These are phyloP conservation scores for Mercurialis annua DNA, from an alignment of 345 rosid species.

Conservation along the genomic window DNA sequence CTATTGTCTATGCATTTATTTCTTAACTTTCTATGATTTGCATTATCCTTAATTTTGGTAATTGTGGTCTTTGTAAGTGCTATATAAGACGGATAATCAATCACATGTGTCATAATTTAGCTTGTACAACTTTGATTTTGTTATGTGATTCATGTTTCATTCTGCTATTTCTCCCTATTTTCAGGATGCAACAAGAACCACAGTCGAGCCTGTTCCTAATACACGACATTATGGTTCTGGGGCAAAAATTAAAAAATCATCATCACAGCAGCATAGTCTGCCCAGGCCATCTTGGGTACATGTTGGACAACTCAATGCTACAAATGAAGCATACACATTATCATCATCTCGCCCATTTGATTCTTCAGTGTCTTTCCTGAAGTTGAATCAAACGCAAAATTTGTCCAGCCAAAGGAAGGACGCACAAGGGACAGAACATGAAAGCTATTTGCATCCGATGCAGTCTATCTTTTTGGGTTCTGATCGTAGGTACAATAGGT, in stretches of 20 bases:
- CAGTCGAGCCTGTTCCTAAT: conserved; percentile 41
- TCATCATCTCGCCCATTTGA: conserved; percentile 59
- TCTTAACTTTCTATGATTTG: neutral
- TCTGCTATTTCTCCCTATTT: conserved; percentile 1
- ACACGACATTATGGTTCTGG: conserved; percentile 66
- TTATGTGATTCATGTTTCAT: neutral
- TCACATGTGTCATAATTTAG: neutral
- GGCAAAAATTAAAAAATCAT: conserved; percentile 78
- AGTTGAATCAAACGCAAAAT: conserved; percentile 28
- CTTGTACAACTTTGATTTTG: neutral
- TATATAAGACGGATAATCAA: neutral
- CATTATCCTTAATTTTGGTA: neutral
- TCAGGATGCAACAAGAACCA: conserved; percentile 54
- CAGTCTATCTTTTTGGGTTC: conserved; percentile 89
- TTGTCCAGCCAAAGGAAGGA: conserved; percentile 26
- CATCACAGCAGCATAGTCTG: conserved; percentile 37
- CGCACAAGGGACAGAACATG: conserved; percentile 35
- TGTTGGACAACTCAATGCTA: conserved; percentile 36
- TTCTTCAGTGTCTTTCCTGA: conserved; percentile 49
- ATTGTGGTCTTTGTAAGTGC: neutral
- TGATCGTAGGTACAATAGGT: conserved; percentile 92
- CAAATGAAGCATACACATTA: conserved; percentile 34
- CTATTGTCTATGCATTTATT: neutral
- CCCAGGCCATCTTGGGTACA: conserved; percentile 72
- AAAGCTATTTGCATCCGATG: conserved; percentile 57